Percentiles rank a stretch among this genome's conserved stretches.
Conservation (phyloP, 2,329 filamentous ascomycete species). For the Alternaria postmessia region DNA sequence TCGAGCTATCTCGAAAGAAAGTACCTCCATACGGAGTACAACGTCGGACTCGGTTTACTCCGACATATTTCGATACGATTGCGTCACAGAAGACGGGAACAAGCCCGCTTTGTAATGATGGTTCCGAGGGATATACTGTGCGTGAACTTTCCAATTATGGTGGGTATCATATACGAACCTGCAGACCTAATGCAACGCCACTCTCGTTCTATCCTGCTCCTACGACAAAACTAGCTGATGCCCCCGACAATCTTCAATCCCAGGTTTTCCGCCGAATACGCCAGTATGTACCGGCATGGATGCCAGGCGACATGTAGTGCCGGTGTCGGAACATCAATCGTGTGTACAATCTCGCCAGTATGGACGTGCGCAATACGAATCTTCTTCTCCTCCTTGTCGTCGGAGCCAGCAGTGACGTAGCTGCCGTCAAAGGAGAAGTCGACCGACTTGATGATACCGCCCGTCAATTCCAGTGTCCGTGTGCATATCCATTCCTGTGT, state of each 20-base stretch:
- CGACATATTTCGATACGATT: slow-evolving; percentile 9
- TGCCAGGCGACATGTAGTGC: slow-evolving; percentile 78
- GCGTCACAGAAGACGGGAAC: slow-evolving; percentile 21
- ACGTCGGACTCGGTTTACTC: slow-evolving; percentile 19
- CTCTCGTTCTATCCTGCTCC: neutral
- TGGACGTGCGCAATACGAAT: slow-evolving; percentile 76
- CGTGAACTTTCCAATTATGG: slow-evolving; percentile 3
- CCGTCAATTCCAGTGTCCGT: slow-evolving; percentile 73
- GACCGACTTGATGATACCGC: slow-evolving; percentile 73
- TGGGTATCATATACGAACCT: slow-evolving; percentile 29
- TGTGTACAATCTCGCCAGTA: slow-evolving; percentile 76
- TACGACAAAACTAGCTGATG: slow-evolving; percentile 26
- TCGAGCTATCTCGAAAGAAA: neutral
- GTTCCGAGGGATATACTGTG: neutral
- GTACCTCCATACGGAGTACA: slow-evolving; percentile 6
- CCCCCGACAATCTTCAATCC: slow-evolving; percentile 73
- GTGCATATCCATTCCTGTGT: slow-evolving; percentile 80
- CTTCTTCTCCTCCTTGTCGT: slow-evolving; percentile 76
- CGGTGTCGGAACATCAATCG: slow-evolving; percentile 71
- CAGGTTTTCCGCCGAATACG: slow-evolving; percentile 70
- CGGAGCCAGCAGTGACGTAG: slow-evolving; percentile 76
- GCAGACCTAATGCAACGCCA: slow-evolving; percentile 8
- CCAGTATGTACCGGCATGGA: slow-evolving; percentile 75
- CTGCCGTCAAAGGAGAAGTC: slow-evolving; percentile 82
- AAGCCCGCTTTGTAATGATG: slow-evolving; percentile 9